These are phyloP conservation scores for Pyrrhoderma lamaoense DNA, from an alignment of 1,284 basidiomycete species.

Conservation along the genomic window DNA sequence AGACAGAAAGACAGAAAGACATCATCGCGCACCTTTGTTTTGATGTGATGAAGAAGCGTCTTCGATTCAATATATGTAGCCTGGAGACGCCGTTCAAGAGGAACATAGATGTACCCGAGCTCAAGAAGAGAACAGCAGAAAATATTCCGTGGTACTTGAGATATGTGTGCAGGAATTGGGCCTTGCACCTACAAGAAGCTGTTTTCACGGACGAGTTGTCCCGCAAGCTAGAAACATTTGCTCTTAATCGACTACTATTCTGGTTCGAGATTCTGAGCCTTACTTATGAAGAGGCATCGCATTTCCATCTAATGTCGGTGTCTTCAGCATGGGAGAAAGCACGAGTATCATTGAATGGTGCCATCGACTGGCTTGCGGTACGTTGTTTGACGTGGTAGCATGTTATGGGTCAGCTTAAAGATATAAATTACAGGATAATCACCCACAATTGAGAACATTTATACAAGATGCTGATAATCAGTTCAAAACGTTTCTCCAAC, in stretches of 20 bases:
- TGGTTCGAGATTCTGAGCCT: constrained; percentile 6
- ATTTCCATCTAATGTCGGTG: not conserved
- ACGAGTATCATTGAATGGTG: not conserved
- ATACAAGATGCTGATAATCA: not conserved
- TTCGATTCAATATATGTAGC: constrained; percentile 1
- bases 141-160: not conserved
- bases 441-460: too few relatives aligned
- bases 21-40: not conserved
- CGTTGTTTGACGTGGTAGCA: not conserved
- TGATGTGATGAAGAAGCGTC: not conserved
- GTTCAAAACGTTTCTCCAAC: not conserved
- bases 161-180: not conserved
- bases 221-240: too few relatives aligned
- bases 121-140: not conserved
- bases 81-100: not conserved
- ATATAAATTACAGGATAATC: too few relatives aligned
- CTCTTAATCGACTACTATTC: not conserved
- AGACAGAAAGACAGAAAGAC: not conserved
- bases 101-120: not conserved
- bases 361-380: not conserved
- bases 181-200: not conserved
- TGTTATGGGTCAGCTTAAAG: too few relatives aligned
- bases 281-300: not conserved
- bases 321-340: constrained; percentile 1
- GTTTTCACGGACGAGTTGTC: too few relatives aligned